Evolutionary conservation across 2,329 filamentous ascomycete genomes (phyloP), one percentile per base, ranked within the genome.

Genomic region (Hirsutella thompsonii): DNA sequence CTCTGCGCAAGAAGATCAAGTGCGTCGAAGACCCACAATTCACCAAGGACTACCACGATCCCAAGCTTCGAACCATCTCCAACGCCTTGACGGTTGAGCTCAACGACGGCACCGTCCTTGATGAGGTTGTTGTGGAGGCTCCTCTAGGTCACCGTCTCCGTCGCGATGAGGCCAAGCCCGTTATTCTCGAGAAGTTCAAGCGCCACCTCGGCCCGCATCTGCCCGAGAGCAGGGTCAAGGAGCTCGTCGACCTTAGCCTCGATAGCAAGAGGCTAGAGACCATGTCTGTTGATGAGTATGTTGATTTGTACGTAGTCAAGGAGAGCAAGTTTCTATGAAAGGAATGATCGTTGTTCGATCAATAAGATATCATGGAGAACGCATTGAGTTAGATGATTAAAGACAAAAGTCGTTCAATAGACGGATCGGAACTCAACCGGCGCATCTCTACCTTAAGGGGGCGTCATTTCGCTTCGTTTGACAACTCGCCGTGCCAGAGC

Each of bases 11-110:
- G 70, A 86, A 85, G 71, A 96, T 98, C 70, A 80, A 79, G 64
- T 98, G 92, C 64, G 87, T 95, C 41, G 92, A 98, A 68, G 92
- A 98, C 67, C 83, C 87, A 43, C 76, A 90, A 65, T 96, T 89
- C 74, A 96, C 92, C 51, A 67, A 73, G 59, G 90, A 96, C 66
- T 98, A 98, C 79, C 92, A 98, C 61, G 76, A 96, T 70, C 87
- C 92, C 23, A 70, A 74, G 52, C 85, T 93, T 70, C 86, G 92
- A 55, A 95, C 88, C 64, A 98, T 98, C 66, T 87, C 88, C 63
- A 98, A 98, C 69, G 92, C 89, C 8, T 73, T 98, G 50, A 95
- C 89, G 23, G 89, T 98, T 44, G 90, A 83, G 55, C 74, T 98
- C 52, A 92, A 94, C 62, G 90, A 96, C 60, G 92, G 92, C 55